These are phyloP conservation scores for Psilocybe cubensis DNA, from an alignment of 768 basidiomycete species.

Conservation along the genomic window DNA sequence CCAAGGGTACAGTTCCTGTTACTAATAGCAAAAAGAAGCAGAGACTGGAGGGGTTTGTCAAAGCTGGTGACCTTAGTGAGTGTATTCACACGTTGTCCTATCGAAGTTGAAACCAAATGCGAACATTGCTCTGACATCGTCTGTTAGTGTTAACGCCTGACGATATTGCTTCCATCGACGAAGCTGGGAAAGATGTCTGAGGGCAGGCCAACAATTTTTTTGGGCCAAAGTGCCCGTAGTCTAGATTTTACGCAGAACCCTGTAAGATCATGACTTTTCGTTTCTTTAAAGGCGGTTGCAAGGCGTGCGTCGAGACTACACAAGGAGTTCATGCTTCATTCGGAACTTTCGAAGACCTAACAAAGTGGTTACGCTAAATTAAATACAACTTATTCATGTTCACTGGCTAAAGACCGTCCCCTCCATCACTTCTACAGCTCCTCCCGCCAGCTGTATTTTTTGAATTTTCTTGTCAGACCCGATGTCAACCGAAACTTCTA, in stretches of 20 bases:
- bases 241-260: no score
- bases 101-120: neutral
- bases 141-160: conserved; percentile 47
- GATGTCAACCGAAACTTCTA: conserved; percentile 39
- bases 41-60: conserved; percentile 41
- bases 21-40: conserved; percentile 72
- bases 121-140: neutral
- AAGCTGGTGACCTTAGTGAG: conserved; percentile 16
- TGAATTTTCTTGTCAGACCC: conserved; percentile 29
- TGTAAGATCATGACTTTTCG: no score
- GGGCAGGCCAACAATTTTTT: no score
- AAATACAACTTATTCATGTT: no score
- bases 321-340: no score
- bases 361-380: no score
- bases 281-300: no score
- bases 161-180: conserved; percentile 58
- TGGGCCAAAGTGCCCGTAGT: no score
- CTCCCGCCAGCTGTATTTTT: conserved; percentile 40
- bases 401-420: no score
- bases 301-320: no score
- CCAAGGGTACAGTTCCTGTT: conserved; percentile 67
- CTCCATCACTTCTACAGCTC: conserved; percentile 44
- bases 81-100: neutral
- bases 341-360: no score
- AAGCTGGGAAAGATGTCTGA: conserved; percentile 59